Base-by-base conservation (phyloP, 176 grass and related monocot species). In the Musa schizocarpa region DNA sequence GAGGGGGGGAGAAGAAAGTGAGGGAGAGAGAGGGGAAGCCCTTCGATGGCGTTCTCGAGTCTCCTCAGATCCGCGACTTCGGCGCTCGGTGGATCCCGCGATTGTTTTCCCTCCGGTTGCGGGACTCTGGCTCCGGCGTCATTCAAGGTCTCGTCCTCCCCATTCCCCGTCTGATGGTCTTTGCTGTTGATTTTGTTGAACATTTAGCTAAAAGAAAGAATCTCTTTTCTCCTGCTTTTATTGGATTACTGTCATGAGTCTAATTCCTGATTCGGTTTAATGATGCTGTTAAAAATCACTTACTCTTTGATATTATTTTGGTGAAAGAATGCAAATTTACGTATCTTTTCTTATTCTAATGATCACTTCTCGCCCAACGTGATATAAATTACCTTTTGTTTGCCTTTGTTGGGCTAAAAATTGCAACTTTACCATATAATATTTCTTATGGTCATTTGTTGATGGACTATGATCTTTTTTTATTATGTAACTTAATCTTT, bases 41-140 rank as follows among this genome's bases (percentile, higher is more conserved):
- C 25, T 56, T 56, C 71, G 84, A 87, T 87, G 55, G 68, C 87
- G 21, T 83, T 82, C 66, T 82, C 87, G 54, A 76, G 75, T 24
- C 77, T 89, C 53, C 75, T 89, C 78, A 76, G 89, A 75, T 67
- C 80, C 71, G 75, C 80, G 9, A 50, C 92, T 59, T 24, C 76
- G 23, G 58, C 52, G 11, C 19, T 76, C 55, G 69, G 65, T 63
- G 92, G 86, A 87, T 92, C 89, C 56, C 80, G 63, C 55, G 82
- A 75, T 74, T 55, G 70, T 68, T 61, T 82, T 11, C 50, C 43
- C 53, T 76, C 80, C 22, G 71, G 54, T 29, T n/a, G 9, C 43
- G 53, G 24, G 64, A 19, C 24, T 76, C 55, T 19, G 16, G 53
- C 63, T 64, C 64, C 76, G 26, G 63, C 65, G 26, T 74, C 82